Base-by-base conservation (phyloP, 148 eudicot genomes). In the Suaeda aralocaspica region DNA sequence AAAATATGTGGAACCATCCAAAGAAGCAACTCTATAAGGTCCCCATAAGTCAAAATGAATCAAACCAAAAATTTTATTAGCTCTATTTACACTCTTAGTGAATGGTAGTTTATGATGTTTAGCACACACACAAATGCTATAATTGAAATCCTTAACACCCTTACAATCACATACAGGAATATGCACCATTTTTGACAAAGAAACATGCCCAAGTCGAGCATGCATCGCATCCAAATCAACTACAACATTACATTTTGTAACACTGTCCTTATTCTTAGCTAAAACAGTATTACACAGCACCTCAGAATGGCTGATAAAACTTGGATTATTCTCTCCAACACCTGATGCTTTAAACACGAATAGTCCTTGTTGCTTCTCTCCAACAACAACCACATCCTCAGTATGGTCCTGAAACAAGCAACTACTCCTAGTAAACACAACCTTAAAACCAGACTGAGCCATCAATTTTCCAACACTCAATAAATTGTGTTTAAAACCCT, bases 21-120 rank as follows among this genome's bases (percentile, higher is more conserved):
- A 36, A 36, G 41, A 4, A 36, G 8, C 41, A 36, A 36, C 41
- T 3, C 8, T 4, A 36, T 36, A 41, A 0, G 68, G 68, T 3
- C 52, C 68, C 52, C 30, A 64, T 1, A 64, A 42, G n/a, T 44
- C 52, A 24, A 64, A 21, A 42, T 64, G 33, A 5, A 64, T 25
- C 1, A 64, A 21, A 21, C 21, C 68, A 64, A 64, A 44, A 21
- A 13, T 3, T 2, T 22, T 25, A 1, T 2, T 9, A 44, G 52
- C 30, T 11, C 22, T 42, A 26, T 29, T 39, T 2, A 0, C 21
- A 25, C 67, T 64, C 2, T 4, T 13, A 5, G 13, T 0, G 3
- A 64, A 39, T 6, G 67, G 50, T 19, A 19, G 24, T 42, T 19
- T 63, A 15, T 63, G 52, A 9, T 18, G 25, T 21, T 64, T 22